Conservation (phyloP, 805 yeast species). For the Wickerhamomyces bovis region DNA sequence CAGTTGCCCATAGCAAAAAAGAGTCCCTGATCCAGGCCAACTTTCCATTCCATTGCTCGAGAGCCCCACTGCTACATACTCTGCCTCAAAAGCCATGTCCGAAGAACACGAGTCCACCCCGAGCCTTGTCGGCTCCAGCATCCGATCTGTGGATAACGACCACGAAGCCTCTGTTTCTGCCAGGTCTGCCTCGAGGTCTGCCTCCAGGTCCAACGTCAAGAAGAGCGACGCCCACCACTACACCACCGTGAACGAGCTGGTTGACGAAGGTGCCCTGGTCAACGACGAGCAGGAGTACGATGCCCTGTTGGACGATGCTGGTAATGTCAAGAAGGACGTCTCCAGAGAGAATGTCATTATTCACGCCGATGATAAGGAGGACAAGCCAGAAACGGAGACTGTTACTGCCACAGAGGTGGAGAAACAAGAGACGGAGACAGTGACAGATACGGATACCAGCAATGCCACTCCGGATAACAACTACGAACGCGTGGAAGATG, state of each 20-base stretch:
- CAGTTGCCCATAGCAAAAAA: not conserved
- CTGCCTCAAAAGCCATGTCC: not conserved
- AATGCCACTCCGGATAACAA: not conserved
- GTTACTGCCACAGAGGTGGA: not conserved
- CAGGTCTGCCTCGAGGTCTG: slow-evolving; percentile 17
- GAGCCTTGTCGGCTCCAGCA: slow-evolving; percentile 20
- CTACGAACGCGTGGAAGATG: not conserved
- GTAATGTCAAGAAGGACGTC: slow-evolving; percentile 35
- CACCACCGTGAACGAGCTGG: slow-evolving; percentile 29
- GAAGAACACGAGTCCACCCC: slow-evolving; percentile 9
- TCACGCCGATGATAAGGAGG: slow-evolving; percentile 2
- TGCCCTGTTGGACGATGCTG: slow-evolving; percentile 45
- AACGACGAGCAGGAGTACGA: slow-evolving; percentile 52
- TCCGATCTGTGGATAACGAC: slow-evolving; percentile 17
- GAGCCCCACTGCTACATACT: not conserved
- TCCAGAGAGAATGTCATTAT: slow-evolving; percentile 12
- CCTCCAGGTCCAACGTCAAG: slow-evolving; percentile 9
- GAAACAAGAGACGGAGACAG: not conserved
- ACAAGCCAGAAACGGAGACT: not conserved
- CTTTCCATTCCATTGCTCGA: not conserved
- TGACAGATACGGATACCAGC: not conserved
- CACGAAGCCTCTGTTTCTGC: slow-evolving; percentile 6
- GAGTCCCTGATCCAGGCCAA: not conserved
- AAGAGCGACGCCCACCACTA: slow-evolving; percentile 13
- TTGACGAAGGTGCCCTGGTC: slow-evolving; percentile 45